phyloP scores from a whole-genome alignment of 2,329 filamentous ascomycete genomes.

The Colletotrichum godetiae region DNA sequence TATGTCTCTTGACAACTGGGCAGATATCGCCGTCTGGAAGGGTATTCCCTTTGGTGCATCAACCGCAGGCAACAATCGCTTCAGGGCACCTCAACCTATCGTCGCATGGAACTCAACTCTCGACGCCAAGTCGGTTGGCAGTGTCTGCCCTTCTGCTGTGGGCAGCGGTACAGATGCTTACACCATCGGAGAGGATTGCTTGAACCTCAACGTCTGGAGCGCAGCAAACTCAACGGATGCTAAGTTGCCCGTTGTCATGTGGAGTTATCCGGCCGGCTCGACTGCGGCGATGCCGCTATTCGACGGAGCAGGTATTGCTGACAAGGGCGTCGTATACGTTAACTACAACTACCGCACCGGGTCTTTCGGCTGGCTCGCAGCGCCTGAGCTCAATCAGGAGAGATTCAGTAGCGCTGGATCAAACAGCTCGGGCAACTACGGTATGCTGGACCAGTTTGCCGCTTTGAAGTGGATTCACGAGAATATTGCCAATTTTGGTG shows the following conservation, averaged over 20 bases:
- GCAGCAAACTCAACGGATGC: slow-evolving; percentile 40
- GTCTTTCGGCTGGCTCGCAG: too few relatives aligned
- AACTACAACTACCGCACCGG: too few relatives aligned
- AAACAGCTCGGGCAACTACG: too few relatives aligned
- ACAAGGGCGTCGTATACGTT: too few relatives aligned
- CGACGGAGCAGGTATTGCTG: too few relatives aligned
- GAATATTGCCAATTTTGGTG: too few relatives aligned
- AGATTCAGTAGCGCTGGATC: too few relatives aligned
- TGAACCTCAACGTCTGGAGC: slow-evolving; percentile 48
- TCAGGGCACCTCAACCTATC: not conserved
- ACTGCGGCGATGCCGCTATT: too few relatives aligned
- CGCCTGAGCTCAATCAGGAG: too few relatives aligned
- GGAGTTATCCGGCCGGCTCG: slow-evolving; percentile 34
- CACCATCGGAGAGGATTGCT: slow-evolving; percentile 44
- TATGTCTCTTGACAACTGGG: slow-evolving; percentile 24
- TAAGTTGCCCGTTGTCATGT: slow-evolving; percentile 44
- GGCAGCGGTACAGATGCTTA: not conserved
- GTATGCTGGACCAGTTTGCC: too few relatives aligned
- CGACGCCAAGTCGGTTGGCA: slow-evolving; percentile 34
- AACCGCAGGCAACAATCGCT: slow-evolving; percentile 1
- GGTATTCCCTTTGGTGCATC: not conserved
- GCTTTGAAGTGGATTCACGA: not conserved
- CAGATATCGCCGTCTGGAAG: slow-evolving; percentile 8
- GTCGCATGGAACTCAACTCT: slow-evolving; percentile 38
- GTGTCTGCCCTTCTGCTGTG: not conserved